Evolutionary conservation across 371 early-diverging fungal genomes (phyloP).

Genomic region (Mortierella sp.): DNA sequence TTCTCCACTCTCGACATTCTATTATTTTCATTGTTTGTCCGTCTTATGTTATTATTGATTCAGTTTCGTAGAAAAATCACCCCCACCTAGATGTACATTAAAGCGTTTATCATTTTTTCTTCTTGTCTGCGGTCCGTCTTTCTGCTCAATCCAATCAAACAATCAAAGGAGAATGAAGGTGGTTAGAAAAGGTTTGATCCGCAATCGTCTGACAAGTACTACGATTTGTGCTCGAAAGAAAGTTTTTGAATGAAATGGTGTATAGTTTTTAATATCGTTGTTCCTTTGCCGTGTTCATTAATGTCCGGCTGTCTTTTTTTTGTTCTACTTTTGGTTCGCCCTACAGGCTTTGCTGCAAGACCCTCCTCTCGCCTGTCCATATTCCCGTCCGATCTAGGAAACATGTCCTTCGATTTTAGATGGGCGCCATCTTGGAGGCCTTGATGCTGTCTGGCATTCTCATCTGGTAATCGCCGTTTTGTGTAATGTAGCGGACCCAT

Average conservation of each 20-base stretch:
- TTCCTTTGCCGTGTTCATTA: background rate
- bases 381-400: background rate
- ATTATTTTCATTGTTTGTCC: background rate
- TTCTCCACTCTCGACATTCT: background rate
- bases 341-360: background rate
- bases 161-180: too few species aligned
- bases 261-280: background rate
- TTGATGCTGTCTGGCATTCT: slow-evolving; percentile 81
- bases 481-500: slow-evolving; percentile 99
- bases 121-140: too few species aligned
- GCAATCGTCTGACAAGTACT: too few species aligned
- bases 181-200: too few species aligned
- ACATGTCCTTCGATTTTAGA: slow-evolving; percentile 27
- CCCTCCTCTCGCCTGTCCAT: background rate
- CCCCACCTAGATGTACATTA: background rate
- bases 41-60: background rate
- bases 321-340: background rate
- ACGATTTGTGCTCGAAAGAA: too few species aligned
- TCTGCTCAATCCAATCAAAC: too few species aligned
- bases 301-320: background rate
- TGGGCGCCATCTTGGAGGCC: slow-evolving; percentile 64
- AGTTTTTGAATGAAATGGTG: background rate
- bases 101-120: background rate
- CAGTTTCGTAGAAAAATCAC: background rate
- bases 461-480: slow-evolving; percentile 91